Percentiles rank a stretch among this genome's conserved stretches.
phyloP scores from a whole-genome alignment of 139 green algal species.

The Tetraselmis striata region DNA sequence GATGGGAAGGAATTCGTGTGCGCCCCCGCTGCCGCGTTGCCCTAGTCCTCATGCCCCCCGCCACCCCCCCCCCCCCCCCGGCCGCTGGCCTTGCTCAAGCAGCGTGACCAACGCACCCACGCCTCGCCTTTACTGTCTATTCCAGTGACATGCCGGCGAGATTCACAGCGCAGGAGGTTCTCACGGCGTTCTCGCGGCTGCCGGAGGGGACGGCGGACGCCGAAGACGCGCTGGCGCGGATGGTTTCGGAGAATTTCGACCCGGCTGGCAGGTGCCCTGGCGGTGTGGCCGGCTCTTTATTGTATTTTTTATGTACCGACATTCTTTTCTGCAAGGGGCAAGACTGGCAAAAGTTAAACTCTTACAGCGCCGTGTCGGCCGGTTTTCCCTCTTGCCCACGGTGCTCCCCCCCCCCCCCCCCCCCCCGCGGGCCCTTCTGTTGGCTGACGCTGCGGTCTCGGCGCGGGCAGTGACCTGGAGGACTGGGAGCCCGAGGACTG shows the following conservation, averaged over 20 bases:
- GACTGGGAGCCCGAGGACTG: neutral
- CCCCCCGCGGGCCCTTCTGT: neutral
- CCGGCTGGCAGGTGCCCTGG: neutral
- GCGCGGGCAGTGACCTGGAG: neutral
- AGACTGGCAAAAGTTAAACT: neutral
- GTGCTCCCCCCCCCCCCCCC: too few species aligned
- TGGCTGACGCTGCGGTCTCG: neutral
- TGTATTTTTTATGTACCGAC: neutral
- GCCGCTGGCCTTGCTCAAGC: neutral
- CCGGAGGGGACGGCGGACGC: neutral
- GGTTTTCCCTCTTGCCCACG: too few species aligned
- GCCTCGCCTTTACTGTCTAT: neutral
- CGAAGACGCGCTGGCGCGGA: neutral
- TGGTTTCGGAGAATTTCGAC: neutral
- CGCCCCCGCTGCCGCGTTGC: too few species aligned
- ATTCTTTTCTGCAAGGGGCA: neutral
- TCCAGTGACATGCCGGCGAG: neutral
- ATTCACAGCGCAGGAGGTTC: neutral
- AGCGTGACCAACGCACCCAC: too few species aligned
- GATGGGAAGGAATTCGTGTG: neutral
- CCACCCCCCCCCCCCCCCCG: neutral
- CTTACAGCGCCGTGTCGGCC: too few species aligned
- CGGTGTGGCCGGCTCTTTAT: too few species aligned
- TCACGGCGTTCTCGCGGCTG: neutral
- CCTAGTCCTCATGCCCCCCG: too few species aligned